phyloP scores from a whole-genome alignment of 75 land plant species.

The Isoetes taiwanensis region DNA sequence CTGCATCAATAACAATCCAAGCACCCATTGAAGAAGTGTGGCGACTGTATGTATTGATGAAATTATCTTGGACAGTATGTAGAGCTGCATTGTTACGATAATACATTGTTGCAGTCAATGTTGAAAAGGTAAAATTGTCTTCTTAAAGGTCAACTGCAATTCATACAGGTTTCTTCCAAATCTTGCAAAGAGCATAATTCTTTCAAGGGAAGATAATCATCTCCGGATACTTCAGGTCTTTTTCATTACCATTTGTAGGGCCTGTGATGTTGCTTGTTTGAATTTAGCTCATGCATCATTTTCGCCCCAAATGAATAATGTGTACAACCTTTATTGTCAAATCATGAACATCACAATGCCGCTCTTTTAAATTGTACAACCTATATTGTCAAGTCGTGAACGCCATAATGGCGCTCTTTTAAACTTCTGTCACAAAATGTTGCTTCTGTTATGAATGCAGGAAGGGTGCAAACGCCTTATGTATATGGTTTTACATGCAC shows the following conservation, averaged over 20 bases:
- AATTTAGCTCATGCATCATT: not conserved
- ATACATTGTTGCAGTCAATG: too few species aligned
- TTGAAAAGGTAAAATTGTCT: too few species aligned
- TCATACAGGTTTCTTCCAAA: slow-evolving; percentile 75
- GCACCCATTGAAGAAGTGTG: slow-evolving; percentile 84
- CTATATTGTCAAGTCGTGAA: not conserved
- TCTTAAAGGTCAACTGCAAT: slow-evolving; percentile 7
- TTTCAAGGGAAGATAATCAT: slow-evolving; percentile 61
- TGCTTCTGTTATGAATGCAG: slow-evolving; percentile 25
- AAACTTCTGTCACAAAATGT: not conserved
- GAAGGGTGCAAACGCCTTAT: slow-evolving; percentile 96
- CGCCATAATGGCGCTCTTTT: not conserved
- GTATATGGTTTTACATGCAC: slow-evolving; percentile 97
- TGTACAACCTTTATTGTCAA: too few species aligned
- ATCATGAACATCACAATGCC: too few species aligned
- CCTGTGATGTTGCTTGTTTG: not conserved
- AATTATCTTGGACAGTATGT: too few species aligned
- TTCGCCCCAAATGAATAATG: not conserved
- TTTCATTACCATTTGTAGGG: not conserved
- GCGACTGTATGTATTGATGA: too few species aligned
- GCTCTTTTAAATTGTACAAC: too few species aligned
- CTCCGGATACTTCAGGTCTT: slow-evolving; percentile 89
- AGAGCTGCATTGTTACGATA: too few species aligned
- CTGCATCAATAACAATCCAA: slow-evolving; percentile 88
- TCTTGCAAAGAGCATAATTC: slow-evolving; percentile 64